A percentile compares a stretch with the other conserved stretches of the same genome.
These are phyloP conservation scores for Ilex asprella DNA, from an alignment of 257 asterid genomes.

Conservation along the genomic window DNA sequence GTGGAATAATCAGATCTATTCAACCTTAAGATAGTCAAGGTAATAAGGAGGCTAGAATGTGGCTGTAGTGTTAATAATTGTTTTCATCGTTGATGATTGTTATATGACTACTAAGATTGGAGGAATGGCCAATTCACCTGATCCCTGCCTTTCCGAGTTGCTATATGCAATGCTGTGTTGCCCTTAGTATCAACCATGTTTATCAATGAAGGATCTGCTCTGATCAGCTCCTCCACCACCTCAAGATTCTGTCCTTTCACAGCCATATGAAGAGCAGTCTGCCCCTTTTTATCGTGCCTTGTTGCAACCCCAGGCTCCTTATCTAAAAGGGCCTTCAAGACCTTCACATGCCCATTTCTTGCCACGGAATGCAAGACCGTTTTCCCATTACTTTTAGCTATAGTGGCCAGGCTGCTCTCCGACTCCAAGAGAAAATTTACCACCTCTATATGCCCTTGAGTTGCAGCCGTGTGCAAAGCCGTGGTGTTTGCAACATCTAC, in stretches of 20 bases:
- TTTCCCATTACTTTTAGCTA: slow-evolving; percentile 49
- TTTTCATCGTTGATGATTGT: too few species aligned
- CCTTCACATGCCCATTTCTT: slow-evolving; percentile 40
- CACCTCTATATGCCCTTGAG: slow-evolving; percentile 48
- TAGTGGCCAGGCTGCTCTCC: slow-evolving; percentile 43
- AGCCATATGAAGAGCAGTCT: slow-evolving; percentile 60
- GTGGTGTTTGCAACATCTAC: slow-evolving; percentile 55
- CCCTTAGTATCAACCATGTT: slow-evolving; percentile 48
- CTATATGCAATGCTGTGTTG: slow-evolving; percentile 41
- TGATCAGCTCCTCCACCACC: slow-evolving; percentile 33
- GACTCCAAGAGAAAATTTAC: slow-evolving; percentile 40
- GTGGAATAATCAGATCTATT: background rate
- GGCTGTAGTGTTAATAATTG: too few species aligned
- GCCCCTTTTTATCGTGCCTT: slow-evolving; percentile 46
- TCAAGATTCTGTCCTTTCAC: slow-evolving; percentile 43
- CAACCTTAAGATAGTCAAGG: background rate
- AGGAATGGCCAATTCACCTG: slow-evolving; percentile 26
- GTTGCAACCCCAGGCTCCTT: slow-evolving; percentile 33
- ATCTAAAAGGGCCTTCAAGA: slow-evolving; percentile 32
- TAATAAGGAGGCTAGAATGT: too few species aligned
- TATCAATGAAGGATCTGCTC: slow-evolving; percentile 26
- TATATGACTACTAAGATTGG: background rate
- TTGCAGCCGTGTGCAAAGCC: slow-evolving; percentile 47
- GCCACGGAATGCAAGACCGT: slow-evolving; percentile 50
- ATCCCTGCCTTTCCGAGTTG: slow-evolving; percentile 43